A percentile compares a stretch with the other conserved stretches of the same genome.
phyloP scores from a whole-genome alignment of 441 rosid species.

The Erysimum pusillum region DNA sequence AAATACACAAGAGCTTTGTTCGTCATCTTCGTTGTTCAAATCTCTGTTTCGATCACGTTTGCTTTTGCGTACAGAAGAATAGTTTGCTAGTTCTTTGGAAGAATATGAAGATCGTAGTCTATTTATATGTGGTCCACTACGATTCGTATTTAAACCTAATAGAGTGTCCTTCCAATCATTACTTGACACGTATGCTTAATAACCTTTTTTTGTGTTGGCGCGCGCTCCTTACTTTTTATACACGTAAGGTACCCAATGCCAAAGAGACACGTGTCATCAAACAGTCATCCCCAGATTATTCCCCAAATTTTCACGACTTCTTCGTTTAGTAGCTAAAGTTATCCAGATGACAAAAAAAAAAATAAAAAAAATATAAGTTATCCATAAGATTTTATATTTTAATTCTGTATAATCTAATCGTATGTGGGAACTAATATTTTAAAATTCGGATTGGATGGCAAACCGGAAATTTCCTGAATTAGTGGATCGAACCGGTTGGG shows the following conservation, averaged over 20 bases:
- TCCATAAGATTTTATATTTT: background rate
- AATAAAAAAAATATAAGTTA: background rate
- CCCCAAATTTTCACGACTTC: background rate
- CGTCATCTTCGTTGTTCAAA: slow-evolving; percentile 39
- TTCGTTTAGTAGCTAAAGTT: background rate
- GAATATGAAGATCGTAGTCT: background rate
- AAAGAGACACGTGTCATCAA: slow-evolving; percentile 18
- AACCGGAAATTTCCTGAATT: background rate
- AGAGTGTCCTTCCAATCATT: slow-evolving; percentile 40
- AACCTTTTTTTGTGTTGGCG: slow-evolving; percentile 1
- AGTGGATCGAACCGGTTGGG: background rate
- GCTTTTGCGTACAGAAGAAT: background rate
- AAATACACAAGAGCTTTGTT: slow-evolving; percentile 26
- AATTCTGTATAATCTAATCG: no score
- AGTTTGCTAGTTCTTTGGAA: slow-evolving; percentile 20
- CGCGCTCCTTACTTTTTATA: background rate
- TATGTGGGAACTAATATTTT: background rate
- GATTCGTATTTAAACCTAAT: slow-evolving; percentile 4
- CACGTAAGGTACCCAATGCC: slow-evolving; percentile 41
- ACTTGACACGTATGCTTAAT: slow-evolving; percentile 31
- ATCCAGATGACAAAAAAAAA: no score
- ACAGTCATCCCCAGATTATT: background rate
- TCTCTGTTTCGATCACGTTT: background rate
- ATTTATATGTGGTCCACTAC: slow-evolving; percentile 18
- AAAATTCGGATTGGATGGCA: background rate